Percentiles rank a stretch among this genome's conserved stretches.
Conservation (phyloP, 345 rosid genomes). For the Eucalyptus guilfoylei region DNA sequence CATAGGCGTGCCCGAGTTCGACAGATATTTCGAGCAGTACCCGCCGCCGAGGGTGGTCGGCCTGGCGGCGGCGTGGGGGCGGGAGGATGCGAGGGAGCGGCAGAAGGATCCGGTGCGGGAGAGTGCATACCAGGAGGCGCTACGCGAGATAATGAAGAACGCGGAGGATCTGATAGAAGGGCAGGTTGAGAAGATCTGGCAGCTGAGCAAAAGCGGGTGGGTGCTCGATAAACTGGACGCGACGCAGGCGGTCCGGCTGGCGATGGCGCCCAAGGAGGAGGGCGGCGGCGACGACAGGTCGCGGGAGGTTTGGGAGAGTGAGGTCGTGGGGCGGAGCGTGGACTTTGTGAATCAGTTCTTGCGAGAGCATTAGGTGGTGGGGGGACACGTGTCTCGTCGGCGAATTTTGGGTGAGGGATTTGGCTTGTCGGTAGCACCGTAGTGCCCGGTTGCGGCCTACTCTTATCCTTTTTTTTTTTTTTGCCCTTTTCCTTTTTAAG, state of each 20-base stretch:
- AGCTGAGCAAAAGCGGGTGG: constrained; percentile 54
- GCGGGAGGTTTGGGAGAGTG: constrained; percentile 50
- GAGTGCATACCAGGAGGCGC: constrained; percentile 51
- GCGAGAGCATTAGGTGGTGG: too few relatives aligned
- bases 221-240: constrained; percentile 58
- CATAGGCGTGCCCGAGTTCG: too few relatives aligned
- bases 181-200: constrained; percentile 55
- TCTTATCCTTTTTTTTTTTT: too few relatives aligned
- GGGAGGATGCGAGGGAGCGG: not conserved
- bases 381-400: too few relatives aligned
- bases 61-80: too few relatives aligned
- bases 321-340: not conserved
- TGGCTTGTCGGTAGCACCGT: too few relatives aligned
- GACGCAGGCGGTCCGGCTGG: constrained; percentile 34
- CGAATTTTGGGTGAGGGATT: too few relatives aligned
- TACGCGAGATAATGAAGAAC: constrained; percentile 57
- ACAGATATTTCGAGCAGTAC: too few relatives aligned
- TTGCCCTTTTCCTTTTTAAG: accelerated
- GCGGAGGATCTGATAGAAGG: constrained; percentile 60
- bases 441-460: too few relatives aligned
- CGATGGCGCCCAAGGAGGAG: constrained; percentile 1
- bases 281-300: constrained; percentile 4
- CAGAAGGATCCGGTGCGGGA: constrained; percentile 6
- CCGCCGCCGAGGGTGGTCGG: too few relatives aligned
- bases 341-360: too few relatives aligned